These are phyloP conservation scores for Exophiala sp. DNA, from an alignment of 2,329 filamentous ascomycete species.

Conservation along the genomic window DNA sequence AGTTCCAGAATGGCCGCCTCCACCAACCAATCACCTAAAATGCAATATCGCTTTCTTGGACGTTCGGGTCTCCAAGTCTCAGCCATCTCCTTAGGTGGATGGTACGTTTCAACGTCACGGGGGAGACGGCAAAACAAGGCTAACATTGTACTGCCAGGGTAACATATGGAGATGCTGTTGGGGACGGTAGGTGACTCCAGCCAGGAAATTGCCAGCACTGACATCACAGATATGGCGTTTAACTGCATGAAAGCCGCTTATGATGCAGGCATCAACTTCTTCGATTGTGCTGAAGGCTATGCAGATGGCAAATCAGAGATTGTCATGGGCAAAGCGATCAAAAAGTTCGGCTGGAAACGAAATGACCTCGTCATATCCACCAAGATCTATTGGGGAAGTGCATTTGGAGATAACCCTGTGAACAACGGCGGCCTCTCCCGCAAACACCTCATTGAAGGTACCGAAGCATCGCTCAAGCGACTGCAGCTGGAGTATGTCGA, in stretches of 20 bases:
- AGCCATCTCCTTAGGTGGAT: slow-evolving; percentile 62
- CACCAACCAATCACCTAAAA: slow-evolving; percentile 44
- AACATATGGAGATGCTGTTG: slow-evolving; percentile 71
- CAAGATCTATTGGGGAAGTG: slow-evolving; percentile 34
- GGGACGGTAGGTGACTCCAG: slow-evolving; percentile 51
- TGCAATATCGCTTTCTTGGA: slow-evolving; percentile 71
- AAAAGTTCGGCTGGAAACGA: slow-evolving; percentile 55
- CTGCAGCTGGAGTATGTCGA: slow-evolving; percentile 67
- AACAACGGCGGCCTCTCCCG: slow-evolving; percentile 68
- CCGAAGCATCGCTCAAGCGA: slow-evolving; percentile 57
- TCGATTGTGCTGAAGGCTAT: slow-evolving; percentile 54
- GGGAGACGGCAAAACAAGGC: not conserved
- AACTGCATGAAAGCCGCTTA: slow-evolving; percentile 53
- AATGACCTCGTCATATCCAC: slow-evolving; percentile 56
- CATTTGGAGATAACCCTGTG: slow-evolving; percentile 49
- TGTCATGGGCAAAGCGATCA: slow-evolving; percentile 52
- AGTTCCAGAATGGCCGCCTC: slow-evolving; percentile 17
- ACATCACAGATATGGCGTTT: slow-evolving; percentile 31
- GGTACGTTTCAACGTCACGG: slow-evolving; percentile 23
- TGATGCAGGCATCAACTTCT: slow-evolving; percentile 55
- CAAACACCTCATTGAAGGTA: slow-evolving; percentile 68
- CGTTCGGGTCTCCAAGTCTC: slow-evolving; percentile 71
- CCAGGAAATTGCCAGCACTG: not conserved
- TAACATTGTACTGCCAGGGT: slow-evolving; percentile 44
- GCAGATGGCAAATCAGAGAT: slow-evolving; percentile 52